These are phyloP conservation scores for Eucalyptus sp. DNA, from an alignment of 345 rosid genomes.

Conservation along the genomic window DNA sequence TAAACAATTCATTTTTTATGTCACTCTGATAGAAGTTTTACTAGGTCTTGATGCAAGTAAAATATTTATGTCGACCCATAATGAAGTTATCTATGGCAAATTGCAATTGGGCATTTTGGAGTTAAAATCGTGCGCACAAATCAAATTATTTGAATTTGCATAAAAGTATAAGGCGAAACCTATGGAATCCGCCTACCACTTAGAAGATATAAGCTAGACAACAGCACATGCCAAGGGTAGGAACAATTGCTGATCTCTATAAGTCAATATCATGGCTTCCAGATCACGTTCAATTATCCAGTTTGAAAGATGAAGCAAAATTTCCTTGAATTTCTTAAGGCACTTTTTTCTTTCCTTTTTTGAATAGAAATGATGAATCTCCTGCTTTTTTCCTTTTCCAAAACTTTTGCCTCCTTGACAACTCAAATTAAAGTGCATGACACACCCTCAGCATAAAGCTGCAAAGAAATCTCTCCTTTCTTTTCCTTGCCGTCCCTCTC, in stretches of 20 bases:
- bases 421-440: slow-evolving; percentile 51
- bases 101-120: background rate
- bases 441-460: background rate
- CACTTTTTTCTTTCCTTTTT: background rate
- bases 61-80: background rate
- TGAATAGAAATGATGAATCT: background rate
- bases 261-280: background rate
- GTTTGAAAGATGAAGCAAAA: background rate
- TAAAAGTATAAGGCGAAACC: background rate
- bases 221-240: background rate
- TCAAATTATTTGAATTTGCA: background rate
- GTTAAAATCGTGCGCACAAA: accelerated
- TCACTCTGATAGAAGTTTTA: background rate
- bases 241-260: background rate
- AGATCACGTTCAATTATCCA: background rate
- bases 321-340: background rate
- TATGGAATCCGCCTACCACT: background rate
- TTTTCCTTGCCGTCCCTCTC: background rate
- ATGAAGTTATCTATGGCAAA: background rate
- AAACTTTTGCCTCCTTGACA: slow-evolving; percentile 34
- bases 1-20: background rate
- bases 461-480: background rate
- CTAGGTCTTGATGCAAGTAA: background rate
- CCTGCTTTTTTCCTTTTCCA: background rate
- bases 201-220: background rate